Percentiles rank a stretch among this genome's conserved stretches.
Evolutionary conservation across 257 asterid species (phyloP).

Genomic region (Nicotiana otophora): DNA sequence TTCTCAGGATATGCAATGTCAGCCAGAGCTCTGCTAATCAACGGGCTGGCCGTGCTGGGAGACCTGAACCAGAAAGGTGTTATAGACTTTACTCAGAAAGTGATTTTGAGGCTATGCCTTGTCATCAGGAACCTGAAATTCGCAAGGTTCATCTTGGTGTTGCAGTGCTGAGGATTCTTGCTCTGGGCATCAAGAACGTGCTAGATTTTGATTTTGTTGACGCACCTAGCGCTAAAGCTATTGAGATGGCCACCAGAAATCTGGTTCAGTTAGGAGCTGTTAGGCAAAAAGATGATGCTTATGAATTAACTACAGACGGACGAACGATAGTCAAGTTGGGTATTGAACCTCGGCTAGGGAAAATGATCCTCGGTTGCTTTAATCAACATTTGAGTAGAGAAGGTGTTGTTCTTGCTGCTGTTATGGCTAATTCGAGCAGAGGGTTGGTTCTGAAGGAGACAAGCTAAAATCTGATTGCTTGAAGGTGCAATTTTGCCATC

Average conservation of each 20-base stretch:
- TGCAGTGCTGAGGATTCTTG: constrained; percentile 78
- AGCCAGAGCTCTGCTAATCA: constrained; percentile 95
- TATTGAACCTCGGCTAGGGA: constrained; percentile 87
- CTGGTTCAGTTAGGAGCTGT: constrained; percentile 81
- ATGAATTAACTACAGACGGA: constrained; percentile 59
- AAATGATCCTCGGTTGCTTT: constrained; percentile 62
- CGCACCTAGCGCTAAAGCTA: constrained; percentile 62
- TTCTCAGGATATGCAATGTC: constrained; percentile 60
- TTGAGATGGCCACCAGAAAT: constrained; percentile 68
- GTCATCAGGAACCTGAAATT: constrained; percentile 87
- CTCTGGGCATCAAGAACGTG: constrained; percentile 68
- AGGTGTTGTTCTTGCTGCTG: constrained; percentile 91
- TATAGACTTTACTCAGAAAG: constrained; percentile 68
- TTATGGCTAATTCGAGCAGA: constrained; percentile 84
- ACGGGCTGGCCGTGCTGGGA: constrained; percentile 97
- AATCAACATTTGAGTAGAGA: constrained; percentile 54
- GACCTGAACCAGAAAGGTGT: constrained; percentile 87
- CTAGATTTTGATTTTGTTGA: constrained; percentile 76
- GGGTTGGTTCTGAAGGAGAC: constrained; percentile 66
- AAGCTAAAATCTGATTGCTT: constrained; percentile 73
- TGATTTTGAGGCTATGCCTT: constrained; percentile 59
- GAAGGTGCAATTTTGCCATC: constrained; percentile 88
- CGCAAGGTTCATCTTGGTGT: constrained; percentile 85
- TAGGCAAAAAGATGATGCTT: constrained; percentile 24
- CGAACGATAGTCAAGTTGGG: constrained; percentile 71